These are phyloP conservation scores for Stylosanthes scabra DNA, from an alignment of 331 rosid genomes.

Conservation along the genomic window DNA sequence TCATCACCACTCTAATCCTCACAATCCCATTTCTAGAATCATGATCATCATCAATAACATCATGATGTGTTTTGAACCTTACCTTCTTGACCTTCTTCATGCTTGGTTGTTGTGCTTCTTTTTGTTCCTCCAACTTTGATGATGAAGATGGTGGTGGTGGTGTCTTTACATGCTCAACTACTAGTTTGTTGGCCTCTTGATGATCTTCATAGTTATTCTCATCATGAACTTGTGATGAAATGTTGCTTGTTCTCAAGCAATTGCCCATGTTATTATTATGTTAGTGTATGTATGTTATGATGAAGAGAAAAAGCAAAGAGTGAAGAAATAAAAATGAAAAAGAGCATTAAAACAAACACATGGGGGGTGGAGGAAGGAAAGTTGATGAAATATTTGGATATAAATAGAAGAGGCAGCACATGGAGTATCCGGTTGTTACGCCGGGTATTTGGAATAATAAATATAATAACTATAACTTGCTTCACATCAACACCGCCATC, in stretches of 20 bases:
- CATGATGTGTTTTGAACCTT: slow-evolving; percentile 54
- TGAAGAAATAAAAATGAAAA: neutral
- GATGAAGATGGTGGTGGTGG: neutral
- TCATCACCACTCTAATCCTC: slow-evolving; percentile 84
- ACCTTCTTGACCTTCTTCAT: slow-evolving; percentile 55
- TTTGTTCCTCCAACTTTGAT: slow-evolving; percentile 31
- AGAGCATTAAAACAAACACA: neutral
- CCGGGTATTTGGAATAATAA: slow-evolving; percentile 28
- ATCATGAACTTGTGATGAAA: slow-evolving; percentile 45
- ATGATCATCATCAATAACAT: slow-evolving; percentile 6
- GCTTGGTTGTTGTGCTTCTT: neutral
- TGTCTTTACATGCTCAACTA: slow-evolving; percentile 22
- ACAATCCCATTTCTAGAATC: slow-evolving; percentile 49
- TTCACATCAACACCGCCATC: slow-evolving; percentile 32
- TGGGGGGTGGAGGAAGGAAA: slow-evolving; percentile 28
- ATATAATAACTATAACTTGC: slow-evolving; percentile 12
- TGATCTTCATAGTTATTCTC: slow-evolving; percentile 17
- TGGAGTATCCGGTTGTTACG: slow-evolving; percentile 68
- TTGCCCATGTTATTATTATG: slow-evolving; percentile 60
- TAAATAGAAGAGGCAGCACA: slow-evolving; percentile 59
- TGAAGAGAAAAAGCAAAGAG: neutral
- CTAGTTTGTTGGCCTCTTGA: slow-evolving; percentile 26
- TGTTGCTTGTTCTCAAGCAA: slow-evolving; percentile 57
- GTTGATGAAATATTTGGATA: neutral
- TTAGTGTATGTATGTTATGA: neutral